A percentile compares a stretch with the other conserved stretches of the same genome.
Evolutionary conservation across 1,139 yeast species (phyloP).

Genomic region (Nakaseomyces nivariensis): DNA sequence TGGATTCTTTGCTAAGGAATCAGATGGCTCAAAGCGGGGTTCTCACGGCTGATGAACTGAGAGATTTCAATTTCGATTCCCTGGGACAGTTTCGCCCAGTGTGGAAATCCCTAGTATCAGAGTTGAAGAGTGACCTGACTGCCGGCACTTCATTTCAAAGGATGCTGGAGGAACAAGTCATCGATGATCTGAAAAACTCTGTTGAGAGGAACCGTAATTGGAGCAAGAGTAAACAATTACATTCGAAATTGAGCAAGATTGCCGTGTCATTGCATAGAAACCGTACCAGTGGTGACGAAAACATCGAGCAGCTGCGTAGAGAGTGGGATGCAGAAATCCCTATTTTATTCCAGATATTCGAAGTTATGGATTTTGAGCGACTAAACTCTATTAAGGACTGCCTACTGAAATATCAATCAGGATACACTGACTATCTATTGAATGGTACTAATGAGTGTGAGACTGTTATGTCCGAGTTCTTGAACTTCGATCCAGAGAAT

Average conservation of each 20-base stretch:
- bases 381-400: constrained; percentile 58
- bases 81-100: constrained; percentile 47
- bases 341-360: constrained; percentile 64
- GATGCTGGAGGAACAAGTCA: constrained; percentile 45
- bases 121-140: constrained; percentile 44
- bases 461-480: constrained; percentile 51
- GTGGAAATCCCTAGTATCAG: constrained; percentile 48
- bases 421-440: constrained; percentile 40
- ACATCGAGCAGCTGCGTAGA: constrained; percentile 8
- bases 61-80: constrained; percentile 36
- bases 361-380: constrained; percentile 60
- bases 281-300: constrained; percentile 9
- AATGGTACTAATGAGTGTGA: constrained; percentile 48
- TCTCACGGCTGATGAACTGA: constrained; percentile 28
- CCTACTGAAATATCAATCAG: constrained; percentile 60
- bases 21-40: constrained; percentile 30
- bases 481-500: constrained; percentile 48
- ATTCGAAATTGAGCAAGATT: constrained; percentile 33
- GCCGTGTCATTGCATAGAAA: constrained; percentile 22
- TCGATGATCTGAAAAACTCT: constrained; percentile 45
- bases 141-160: constrained; percentile 44
- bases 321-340: constrained; percentile 76
- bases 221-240: constrained; percentile 35
- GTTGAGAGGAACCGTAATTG: constrained; percentile 46
- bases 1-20: constrained; percentile 29